phyloP scores from a whole-genome alignment of 2,329 filamentous ascomycete species.

The Pestalotiopsis fici region DNA sequence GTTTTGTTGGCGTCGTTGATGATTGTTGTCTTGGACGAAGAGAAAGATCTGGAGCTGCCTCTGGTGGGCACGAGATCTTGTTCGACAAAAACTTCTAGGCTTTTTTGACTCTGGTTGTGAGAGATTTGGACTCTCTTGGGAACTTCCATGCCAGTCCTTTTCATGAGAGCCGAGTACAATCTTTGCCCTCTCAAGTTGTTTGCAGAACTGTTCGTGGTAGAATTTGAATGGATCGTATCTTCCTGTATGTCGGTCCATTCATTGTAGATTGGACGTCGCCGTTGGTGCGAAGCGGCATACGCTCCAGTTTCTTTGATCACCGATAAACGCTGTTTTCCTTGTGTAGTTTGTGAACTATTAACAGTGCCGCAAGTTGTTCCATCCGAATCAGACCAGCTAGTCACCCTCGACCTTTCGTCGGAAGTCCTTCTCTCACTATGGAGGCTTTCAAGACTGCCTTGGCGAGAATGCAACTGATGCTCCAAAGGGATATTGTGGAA shows the following conservation, averaged over 20 bases:
- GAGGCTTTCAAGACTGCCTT: constrained; percentile 56
- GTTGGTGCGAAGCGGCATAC: constrained; percentile 38
- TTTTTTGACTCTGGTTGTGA: constrained; percentile 21
- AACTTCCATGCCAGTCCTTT: constrained; percentile 42
- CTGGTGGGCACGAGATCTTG: constrained; percentile 9
- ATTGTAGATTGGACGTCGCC: neutral
- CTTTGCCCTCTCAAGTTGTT: constrained; percentile 53
- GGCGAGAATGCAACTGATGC: constrained; percentile 50
- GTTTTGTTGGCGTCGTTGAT: neutral
- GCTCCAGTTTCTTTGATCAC: constrained; percentile 61
- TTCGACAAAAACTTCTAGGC: constrained; percentile 15
- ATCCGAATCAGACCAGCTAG: constrained; percentile 71
- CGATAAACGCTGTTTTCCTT: constrained; percentile 60
- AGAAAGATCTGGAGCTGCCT: neutral
- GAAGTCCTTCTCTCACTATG: constrained; percentile 37
- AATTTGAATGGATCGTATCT: neutral
- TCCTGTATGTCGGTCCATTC: neutral
- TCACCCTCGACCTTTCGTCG: constrained; percentile 65
- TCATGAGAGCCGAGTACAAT: constrained; percentile 67
- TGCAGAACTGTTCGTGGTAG: neutral
- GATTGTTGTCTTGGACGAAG: neutral
- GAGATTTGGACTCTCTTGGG: constrained; percentile 11
- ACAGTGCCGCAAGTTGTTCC: constrained; percentile 54
- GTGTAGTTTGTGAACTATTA: constrained; percentile 37
- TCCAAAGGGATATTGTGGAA: constrained; percentile 47